A percentile compares a stretch with the other conserved stretches of the same genome.
Conservation (phyloP, 1,139 yeast genomes). For the Saccharomycopsis hybrid region DNA sequence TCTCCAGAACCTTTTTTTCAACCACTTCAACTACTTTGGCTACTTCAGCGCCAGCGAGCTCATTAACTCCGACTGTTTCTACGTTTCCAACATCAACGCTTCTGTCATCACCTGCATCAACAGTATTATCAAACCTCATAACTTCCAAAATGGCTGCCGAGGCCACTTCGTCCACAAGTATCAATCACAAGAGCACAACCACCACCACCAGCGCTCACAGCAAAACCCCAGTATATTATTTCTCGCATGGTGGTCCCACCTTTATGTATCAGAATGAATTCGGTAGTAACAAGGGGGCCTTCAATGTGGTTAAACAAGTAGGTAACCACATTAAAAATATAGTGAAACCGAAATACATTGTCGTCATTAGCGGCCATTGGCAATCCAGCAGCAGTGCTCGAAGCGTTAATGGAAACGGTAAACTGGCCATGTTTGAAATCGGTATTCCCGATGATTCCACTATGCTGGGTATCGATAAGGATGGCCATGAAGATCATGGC, state of each 20-base stretch:
- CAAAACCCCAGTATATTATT: constrained; percentile 48
- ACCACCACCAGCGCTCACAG: background rate
- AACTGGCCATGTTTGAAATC: constrained; percentile 38
- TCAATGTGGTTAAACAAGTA: constrained; percentile 39
- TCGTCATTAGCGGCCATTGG: constrained; percentile 76
- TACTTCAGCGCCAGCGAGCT: background rate
- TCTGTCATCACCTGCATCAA: background rate
- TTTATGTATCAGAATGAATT: constrained; percentile 45
- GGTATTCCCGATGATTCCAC: constrained; percentile 34
- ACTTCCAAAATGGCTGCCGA: background rate
- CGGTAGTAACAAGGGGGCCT: constrained; percentile 54
- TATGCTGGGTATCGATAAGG: constrained; percentile 2
- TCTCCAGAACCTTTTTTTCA: background rate
- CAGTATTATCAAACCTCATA: background rate
- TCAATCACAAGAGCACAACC: too few species aligned
- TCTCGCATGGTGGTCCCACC: constrained; percentile 78
- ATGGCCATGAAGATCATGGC: background rate
- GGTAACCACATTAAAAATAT: constrained; percentile 45
- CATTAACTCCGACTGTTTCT: background rate
- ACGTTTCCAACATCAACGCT: background rate
- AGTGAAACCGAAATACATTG: constrained; percentile 56
- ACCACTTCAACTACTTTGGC: background rate
- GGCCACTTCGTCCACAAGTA: too few species aligned
- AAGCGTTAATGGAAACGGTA: constrained; percentile 12
- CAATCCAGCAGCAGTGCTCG: constrained; percentile 35